Evolutionary conservation across 1,284 basidiomycete genomes (phyloP).

Genomic region (Trichosporon asahii): DNA sequence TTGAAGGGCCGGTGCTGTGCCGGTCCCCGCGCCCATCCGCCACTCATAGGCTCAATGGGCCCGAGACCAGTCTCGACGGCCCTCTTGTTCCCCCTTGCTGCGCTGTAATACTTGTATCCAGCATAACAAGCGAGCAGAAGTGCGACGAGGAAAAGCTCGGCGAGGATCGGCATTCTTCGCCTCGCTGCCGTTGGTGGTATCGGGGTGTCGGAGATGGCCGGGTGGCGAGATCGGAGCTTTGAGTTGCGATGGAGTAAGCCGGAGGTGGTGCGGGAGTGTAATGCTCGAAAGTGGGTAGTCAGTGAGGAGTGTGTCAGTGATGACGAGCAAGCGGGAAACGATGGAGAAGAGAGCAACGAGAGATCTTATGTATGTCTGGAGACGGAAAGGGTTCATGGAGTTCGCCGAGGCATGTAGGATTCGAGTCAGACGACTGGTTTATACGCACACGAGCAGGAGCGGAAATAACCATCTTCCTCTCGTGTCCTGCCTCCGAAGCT

Average conservation of each 20-base stretch:
- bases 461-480: background rate
- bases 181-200: background rate
- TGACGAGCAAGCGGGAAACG: background rate
- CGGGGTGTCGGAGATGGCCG: background rate
- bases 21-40: background rate
- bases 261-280: background rate
- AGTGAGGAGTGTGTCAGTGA: background rate
- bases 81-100: background rate
- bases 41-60: background rate
- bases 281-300: background rate
- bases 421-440: background rate
- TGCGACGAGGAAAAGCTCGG: background rate
- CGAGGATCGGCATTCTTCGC: constrained; percentile 4
- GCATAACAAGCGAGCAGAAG: background rate
- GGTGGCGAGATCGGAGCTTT: background rate
- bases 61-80: background rate
- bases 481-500: too few species aligned
- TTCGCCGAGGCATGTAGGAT: background rate
- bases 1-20: constrained; percentile 23
- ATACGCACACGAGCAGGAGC: background rate
- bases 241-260: background rate
- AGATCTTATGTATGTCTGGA: background rate
- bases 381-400: background rate
- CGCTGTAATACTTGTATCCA: background rate
- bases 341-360: too few species aligned